Conservation (phyloP, 148 eudicot genomes). For the Vaccinium corymbosum region DNA sequence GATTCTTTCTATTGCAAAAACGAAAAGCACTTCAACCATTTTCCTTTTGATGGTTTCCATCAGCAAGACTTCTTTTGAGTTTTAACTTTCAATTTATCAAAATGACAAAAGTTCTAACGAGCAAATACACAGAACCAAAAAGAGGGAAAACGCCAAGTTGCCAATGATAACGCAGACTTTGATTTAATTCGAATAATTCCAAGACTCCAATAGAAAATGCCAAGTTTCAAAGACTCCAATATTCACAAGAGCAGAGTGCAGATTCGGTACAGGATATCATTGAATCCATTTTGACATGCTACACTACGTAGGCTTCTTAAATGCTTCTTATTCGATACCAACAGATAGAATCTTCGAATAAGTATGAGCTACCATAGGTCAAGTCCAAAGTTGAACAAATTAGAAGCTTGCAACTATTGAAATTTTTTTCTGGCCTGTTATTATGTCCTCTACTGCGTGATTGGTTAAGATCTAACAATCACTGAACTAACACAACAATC, state of each 20-base stretch:
- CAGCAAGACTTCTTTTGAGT: neutral
- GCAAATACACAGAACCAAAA: neutral
- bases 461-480: neutral
- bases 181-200: neutral
- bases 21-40: no score
- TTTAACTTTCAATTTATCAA: neutral
- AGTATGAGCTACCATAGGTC: no score
- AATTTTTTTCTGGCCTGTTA: no score
- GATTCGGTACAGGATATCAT: neutral
- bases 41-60: neutral
- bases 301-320: neutral
- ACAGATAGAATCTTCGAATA: neutral
- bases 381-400: no score
- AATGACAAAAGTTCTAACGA: neutral
- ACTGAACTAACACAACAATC: neutral
- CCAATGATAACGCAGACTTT: neutral
- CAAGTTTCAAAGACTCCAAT: neutral
- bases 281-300: neutral
- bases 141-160: neutral
- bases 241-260: neutral
- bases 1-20: no score
- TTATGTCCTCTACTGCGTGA: no score
- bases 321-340: neutral
- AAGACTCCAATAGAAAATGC: neutral
- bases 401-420: no score